Conservation (phyloP, 371 early-diverging fungal species). For the Thermomucor indicae-seudaticae region DNA sequence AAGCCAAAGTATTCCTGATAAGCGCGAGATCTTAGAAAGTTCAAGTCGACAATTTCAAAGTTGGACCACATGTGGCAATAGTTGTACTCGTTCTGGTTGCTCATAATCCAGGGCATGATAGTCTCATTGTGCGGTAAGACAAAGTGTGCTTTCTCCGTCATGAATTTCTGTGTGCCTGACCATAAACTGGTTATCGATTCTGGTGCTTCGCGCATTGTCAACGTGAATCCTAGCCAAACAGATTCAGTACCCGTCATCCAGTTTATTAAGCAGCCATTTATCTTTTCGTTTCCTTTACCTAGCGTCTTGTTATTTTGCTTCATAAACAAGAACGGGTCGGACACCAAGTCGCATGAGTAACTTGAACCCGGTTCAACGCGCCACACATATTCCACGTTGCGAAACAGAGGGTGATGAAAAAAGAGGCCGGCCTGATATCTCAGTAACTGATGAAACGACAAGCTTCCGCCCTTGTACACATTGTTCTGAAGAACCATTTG, state of each 20-base stretch:
- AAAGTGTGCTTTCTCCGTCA: constrained; percentile 6
- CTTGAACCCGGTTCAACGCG: constrained; percentile 89
- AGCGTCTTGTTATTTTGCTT: constrained; percentile 73
- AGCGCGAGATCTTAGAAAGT: constrained; percentile 66
- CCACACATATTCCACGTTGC: constrained; percentile 90
- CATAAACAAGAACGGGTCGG: constrained; percentile 89
- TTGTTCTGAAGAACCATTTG: constrained; percentile 3
- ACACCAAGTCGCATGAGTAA: constrained; percentile 79
- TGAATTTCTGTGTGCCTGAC: constrained; percentile 12
- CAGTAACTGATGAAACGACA: constrained; percentile 13
- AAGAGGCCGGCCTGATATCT: constrained; percentile 87
- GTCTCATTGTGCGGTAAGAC: constrained; percentile 10
- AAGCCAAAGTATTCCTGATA: constrained; percentile 78
- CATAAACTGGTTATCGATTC: constrained; percentile 11
- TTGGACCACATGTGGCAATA: constrained; percentile 79
- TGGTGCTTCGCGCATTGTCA: constrained; percentile 10
- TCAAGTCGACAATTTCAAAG: constrained; percentile 66
- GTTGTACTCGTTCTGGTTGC: constrained; percentile 35
- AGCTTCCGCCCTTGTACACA: constrained; percentile 15
- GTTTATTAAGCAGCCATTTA: background rate
- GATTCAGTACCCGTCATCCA: background rate
- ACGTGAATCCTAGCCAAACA: constrained; percentile 16
- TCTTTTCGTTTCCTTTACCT: constrained; percentile 29
- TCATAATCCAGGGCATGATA: constrained; percentile 30
- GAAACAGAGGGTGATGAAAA: constrained; percentile 71